Evolutionary conservation across 768 basidiomycete species (phyloP).

Genomic region (Mycena filopes): DNA sequence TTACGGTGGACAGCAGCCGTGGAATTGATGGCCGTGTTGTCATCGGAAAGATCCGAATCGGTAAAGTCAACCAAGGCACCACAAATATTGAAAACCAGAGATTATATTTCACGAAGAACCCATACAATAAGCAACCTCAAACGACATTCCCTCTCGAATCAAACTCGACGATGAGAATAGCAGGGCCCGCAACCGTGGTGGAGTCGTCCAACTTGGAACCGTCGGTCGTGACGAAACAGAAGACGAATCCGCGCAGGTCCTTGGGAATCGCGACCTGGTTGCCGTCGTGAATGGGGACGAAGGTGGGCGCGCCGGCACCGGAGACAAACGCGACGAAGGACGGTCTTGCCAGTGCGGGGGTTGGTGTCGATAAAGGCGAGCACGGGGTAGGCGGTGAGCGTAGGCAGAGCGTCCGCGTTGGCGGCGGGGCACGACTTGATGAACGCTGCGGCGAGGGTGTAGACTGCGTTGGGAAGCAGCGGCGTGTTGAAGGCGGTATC

Average conservation of each 20-base stretch:
- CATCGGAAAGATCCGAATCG: too few relatives aligned
- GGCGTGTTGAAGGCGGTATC: slow-evolving; percentile 60
- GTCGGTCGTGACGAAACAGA: slow-evolving; percentile 58
- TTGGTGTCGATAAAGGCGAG: slow-evolving; percentile 44
- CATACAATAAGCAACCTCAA: slow-evolving; percentile 3
- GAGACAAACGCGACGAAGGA: slow-evolving; percentile 51
- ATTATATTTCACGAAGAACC: not conserved
- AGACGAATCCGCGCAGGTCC: slow-evolving; percentile 60
- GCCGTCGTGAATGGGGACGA: slow-evolving; percentile 48
- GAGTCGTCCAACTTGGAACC: slow-evolving; percentile 52
- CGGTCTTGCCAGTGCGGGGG: slow-evolving; percentile 39
- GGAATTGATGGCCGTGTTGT: too few relatives aligned
- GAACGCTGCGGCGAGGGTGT: slow-evolving; percentile 54
- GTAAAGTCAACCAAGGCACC: too few relatives aligned
- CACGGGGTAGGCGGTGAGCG: slow-evolving; percentile 56
- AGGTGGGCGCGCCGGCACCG: slow-evolving; percentile 52
- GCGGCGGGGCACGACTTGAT: slow-evolving; percentile 62
- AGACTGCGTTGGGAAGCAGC: slow-evolving; percentile 52
- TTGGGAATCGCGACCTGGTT: slow-evolving; percentile 52
- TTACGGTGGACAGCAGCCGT: too few relatives aligned
- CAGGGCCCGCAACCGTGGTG: slow-evolving; percentile 67
- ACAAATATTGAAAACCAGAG: too few relatives aligned
- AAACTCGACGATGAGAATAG: slow-evolving; percentile 55
- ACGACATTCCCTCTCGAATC: slow-evolving; percentile 36
- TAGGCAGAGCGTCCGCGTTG: slow-evolving; percentile 59